Percentiles rank a stretch among this genome's conserved stretches.
phyloP scores from a whole-genome alignment of 2,329 filamentous ascomycete species.

The Penicillium occitanis region DNA sequence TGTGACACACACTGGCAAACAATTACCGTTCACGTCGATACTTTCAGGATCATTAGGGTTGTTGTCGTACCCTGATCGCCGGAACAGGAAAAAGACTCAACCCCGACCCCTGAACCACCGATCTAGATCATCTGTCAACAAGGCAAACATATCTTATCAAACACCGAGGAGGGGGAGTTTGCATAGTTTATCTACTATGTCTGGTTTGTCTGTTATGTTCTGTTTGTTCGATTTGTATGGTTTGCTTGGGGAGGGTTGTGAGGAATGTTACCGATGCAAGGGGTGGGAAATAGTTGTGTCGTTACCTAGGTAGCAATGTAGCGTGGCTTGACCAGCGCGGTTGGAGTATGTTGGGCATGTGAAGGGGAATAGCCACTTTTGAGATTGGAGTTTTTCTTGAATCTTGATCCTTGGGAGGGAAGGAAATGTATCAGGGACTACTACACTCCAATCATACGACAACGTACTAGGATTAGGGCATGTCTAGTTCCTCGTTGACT shows the following conservation, averaged over 20 bases:
- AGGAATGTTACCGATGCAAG: constrained; percentile 16
- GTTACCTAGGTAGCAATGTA: not conserved
- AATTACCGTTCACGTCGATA: constrained; percentile 15
- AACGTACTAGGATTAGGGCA: not conserved
- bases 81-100: constrained; percentile 11
- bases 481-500: not conserved
- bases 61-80: not conserved
- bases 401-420: not conserved
- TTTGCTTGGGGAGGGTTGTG: not conserved
- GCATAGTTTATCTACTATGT: constrained; percentile 14
- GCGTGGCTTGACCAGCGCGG: not conserved
- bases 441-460: not conserved
- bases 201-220: constrained; percentile 7
- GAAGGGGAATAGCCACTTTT: not conserved
- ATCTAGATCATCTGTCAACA: constrained; percentile 12
- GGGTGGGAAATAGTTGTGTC: not conserved
- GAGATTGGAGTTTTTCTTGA: not conserved
- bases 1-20: not conserved
- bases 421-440: not conserved
- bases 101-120: not conserved
- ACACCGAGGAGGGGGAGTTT: not conserved
- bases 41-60: not conserved
- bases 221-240: constrained; percentile 9
- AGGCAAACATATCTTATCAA: constrained; percentile 10
- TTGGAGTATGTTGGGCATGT: not conserved